A percentile compares a stretch with the other conserved stretches of the same genome.
Conservation (phyloP, 345 rosid genomes). For the Lepidium africanum region DNA sequence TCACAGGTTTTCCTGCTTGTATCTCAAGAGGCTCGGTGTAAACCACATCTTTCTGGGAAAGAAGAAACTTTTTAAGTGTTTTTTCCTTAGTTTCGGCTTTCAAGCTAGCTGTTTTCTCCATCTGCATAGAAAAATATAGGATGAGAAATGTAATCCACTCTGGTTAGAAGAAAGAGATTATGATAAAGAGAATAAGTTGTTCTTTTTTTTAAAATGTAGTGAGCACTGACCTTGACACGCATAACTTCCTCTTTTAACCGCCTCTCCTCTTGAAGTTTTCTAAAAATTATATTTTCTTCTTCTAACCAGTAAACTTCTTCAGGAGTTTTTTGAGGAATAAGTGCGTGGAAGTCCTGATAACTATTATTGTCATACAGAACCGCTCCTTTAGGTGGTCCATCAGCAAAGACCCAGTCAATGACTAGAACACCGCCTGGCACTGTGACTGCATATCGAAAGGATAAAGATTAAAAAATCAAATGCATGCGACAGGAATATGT, state of each 20-base stretch:
- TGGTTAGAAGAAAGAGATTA: background rate
- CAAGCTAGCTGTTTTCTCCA: conserved; percentile 51
- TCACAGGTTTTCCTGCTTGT: conserved; percentile 63
- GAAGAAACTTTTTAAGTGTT: conserved; percentile 65
- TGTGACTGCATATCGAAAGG: conserved; percentile 41
- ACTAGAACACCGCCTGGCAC: conserved; percentile 60
- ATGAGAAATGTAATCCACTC: background rate
- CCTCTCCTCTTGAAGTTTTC: conserved; percentile 67
- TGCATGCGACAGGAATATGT: background rate
- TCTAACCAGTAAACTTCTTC: conserved; percentile 67
- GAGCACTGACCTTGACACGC: conserved; percentile 57
- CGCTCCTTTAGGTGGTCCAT: conserved; percentile 76
- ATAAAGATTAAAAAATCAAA: background rate
- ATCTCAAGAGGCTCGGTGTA: conserved; percentile 81
- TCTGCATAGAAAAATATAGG: conserved; percentile 34
- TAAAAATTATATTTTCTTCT: conserved; percentile 54
- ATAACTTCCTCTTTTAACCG: conserved; percentile 59
- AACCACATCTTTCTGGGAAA: conserved; percentile 76
- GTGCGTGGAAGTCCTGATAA: conserved; percentile 66
- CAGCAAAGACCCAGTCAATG: conserved; percentile 90
- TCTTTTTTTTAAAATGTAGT: background rate
- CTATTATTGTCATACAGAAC: conserved; percentile 65
- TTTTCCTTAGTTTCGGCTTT: conserved; percentile 69
- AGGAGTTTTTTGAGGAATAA: conserved; percentile 42
- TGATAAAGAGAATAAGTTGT: conserved; percentile 4